Evolutionary conservation across 2,329 filamentous ascomycete species (phyloP).

Genomic region (Ophiocordyceps sinensis): DNA sequence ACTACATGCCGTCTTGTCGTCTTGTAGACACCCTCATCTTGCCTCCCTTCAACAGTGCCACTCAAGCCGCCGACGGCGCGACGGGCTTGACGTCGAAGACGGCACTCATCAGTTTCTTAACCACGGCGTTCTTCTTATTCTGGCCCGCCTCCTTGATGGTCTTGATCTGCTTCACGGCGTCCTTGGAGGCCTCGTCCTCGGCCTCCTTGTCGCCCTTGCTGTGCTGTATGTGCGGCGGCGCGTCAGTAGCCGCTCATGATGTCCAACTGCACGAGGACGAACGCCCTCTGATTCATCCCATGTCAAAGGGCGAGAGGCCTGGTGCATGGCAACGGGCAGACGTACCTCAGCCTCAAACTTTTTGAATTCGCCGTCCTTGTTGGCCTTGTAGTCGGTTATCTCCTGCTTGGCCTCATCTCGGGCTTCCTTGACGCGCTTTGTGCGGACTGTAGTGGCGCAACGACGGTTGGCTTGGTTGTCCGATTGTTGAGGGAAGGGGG

Average conservation of each 20-base stretch:
- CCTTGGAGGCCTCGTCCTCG: conserved; percentile 28
- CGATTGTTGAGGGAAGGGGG: conserved; percentile 1
- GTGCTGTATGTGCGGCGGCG: conserved; percentile 43
- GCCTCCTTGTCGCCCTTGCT: conserved; percentile 74
- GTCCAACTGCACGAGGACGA: no score
- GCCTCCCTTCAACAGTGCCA: not conserved
- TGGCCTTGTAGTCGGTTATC: conserved; percentile 78
- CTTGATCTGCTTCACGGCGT: conserved; percentile 43
- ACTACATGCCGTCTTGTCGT: not conserved
- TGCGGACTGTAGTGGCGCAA: conserved; percentile 40
- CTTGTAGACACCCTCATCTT: not conserved
- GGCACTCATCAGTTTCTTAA: conserved; percentile 71
- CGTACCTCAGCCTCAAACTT: conserved; percentile 66
- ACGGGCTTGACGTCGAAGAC: conserved; percentile 73
- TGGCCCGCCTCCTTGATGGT: conserved; percentile 70
- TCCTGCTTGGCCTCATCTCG: conserved; percentile 95
- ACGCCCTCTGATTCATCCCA: no score
- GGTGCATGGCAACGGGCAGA: not conserved
- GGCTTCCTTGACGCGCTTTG: conserved; percentile 93
- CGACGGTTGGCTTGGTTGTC: not conserved
- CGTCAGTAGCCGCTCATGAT: no score
- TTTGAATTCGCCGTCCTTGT: conserved; percentile 92
- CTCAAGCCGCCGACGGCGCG: conserved; percentile 20
- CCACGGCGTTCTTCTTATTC: conserved; percentile 64
- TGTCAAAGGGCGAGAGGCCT: no score